Evolutionary conservation across 2,329 filamentous ascomycete species (phyloP), one percentile per base, ranked within the genome.

Genomic region (Pyrenochaeta sp.): DNA sequence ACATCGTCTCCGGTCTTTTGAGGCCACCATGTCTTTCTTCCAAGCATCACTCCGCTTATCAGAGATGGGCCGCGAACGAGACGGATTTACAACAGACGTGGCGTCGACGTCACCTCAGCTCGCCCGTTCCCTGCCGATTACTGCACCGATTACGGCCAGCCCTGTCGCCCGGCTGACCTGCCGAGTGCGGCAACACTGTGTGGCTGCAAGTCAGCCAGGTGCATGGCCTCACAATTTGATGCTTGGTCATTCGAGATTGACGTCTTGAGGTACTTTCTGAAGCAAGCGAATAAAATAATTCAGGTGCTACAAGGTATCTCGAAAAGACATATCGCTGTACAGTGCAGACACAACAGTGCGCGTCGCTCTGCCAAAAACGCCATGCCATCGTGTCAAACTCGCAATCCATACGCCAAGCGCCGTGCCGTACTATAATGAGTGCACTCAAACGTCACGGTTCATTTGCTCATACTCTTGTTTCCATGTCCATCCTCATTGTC

Each of bases 81-180:
- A 5, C 15, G 40, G 13, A 25, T 28, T 27, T 6, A 9, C 7
- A 44, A 7, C 24, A 44, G 46, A 24, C 51, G 43, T 45, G 37
- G 32, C 34, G 43, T 19, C 51, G 43, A 40, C 44, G 51, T 40
- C 42, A 47, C 34, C 19, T 19, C 19, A 19, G 19, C 19, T 56
- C 48, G 22, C 22, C 43, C 37, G 25, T n/a, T 32, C 42, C 42
- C 42, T 44, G 40, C 9, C 39, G 10, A 54, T 49, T 37, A 42
- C 44, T 22, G 36, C 44, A 49, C 45, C 15, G 48, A 34, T 40
- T 19, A 49, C 52, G 25, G 37, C 44, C 25, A 44, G 13, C 28
- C 28, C 19, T 28, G n/a, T 55, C 53, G 61, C 56, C 59, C 59
- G 61, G 48, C 56, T 55, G 42, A 64, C 61, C 54, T 64, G 56